Conservation (phyloP, 352 stramenopile species). For the Globisporangium echinulatum region DNA sequence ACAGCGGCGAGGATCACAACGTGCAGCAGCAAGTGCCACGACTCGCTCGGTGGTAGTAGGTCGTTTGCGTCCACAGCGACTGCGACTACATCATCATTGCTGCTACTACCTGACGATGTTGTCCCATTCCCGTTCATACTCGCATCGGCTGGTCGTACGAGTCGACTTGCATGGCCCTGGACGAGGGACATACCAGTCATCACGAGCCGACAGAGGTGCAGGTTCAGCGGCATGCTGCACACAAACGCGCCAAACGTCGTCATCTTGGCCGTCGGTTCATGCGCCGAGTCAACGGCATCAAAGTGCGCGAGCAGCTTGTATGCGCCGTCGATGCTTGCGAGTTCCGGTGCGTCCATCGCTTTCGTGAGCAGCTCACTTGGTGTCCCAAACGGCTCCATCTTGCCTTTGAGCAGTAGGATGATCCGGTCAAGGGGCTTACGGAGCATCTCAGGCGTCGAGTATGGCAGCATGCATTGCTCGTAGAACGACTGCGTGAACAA, state of each 20-base stretch:
- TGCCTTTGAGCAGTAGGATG: slow-evolving; percentile 70
- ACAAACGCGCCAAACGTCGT: slow-evolving; percentile 77
- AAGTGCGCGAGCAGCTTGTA: slow-evolving; percentile 72
- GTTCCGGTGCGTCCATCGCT: slow-evolving; percentile 58
- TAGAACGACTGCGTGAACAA: slow-evolving; percentile 78
- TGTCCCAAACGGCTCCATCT: slow-evolving; percentile 60
- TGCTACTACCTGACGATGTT: neutral
- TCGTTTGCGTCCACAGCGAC: neutral
- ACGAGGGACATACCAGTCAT: slow-evolving; percentile 53
- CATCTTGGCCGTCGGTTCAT: slow-evolving; percentile 52
- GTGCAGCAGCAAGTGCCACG: slow-evolving; percentile 40
- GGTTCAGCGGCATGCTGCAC: slow-evolving; percentile 66
- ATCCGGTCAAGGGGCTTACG: slow-evolving; percentile 80
- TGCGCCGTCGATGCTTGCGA: slow-evolving; percentile 62
- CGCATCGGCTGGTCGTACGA: neutral
- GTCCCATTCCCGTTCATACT: neutral
- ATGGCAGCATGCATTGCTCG: slow-evolving; percentile 64
- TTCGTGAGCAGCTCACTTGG: slow-evolving; percentile 62
- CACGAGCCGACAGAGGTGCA: slow-evolving; percentile 68
- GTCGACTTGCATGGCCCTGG: slow-evolving; percentile 15
- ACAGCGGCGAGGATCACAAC: slow-evolving; percentile 63
- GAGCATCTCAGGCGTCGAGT: slow-evolving; percentile 75
- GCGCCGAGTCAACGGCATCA: slow-evolving; percentile 53
- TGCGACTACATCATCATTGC: neutral
- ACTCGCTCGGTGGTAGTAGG: slow-evolving; percentile 11